These are phyloP conservation scores for Phytopythium delawarense DNA, from an alignment of 352 stramenopile genomes.

Conservation along the genomic window DNA sequence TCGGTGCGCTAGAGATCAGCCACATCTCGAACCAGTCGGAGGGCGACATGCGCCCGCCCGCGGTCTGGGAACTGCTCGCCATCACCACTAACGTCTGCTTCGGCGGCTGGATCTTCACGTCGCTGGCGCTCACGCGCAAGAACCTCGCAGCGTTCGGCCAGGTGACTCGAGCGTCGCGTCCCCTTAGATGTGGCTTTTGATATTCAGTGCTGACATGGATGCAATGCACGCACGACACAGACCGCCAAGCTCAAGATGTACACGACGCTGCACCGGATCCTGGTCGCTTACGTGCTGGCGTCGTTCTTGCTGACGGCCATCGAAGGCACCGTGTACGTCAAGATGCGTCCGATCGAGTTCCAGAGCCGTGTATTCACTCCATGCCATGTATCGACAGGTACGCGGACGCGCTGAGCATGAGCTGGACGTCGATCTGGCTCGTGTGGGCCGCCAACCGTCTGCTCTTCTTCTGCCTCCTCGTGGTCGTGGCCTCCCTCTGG, in stretches of 20 bases:
- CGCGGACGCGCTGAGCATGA: conserved; percentile 47
- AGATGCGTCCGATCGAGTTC: neutral
- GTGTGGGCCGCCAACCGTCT: conserved; percentile 75
- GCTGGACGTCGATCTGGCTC: conserved; percentile 74
- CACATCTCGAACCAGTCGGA: conserved; percentile 79
- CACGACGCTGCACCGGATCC: conserved; percentile 43
- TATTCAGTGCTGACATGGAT: neutral
- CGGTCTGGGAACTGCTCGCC: conserved; percentile 75
- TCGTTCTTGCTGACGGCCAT: conserved; percentile 76
- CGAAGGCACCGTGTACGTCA: conserved; percentile 74
- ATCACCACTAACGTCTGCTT: conserved; percentile 80
- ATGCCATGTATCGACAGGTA: conserved; percentile 34
- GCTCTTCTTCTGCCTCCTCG: conserved; percentile 62
- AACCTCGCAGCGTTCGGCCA: conserved; percentile 79
- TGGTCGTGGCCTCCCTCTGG: conserved; percentile 73
- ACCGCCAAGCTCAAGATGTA: conserved; percentile 81
- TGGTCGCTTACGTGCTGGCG: conserved; percentile 55
- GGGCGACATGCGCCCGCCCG: conserved; percentile 52
- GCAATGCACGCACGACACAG: conserved; percentile 13
- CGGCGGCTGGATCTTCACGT: conserved; percentile 83
- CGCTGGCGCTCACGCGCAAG: conserved; percentile 67
- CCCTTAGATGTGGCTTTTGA: neutral
- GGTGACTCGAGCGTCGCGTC: conserved; percentile 14
- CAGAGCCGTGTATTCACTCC: neutral
- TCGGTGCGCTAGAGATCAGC: conserved; percentile 71